These are phyloP conservation scores for Lentithecium fluviatile DNA, from an alignment of 495 filamentous ascomycete genomes.

Conservation along the genomic window DNA sequence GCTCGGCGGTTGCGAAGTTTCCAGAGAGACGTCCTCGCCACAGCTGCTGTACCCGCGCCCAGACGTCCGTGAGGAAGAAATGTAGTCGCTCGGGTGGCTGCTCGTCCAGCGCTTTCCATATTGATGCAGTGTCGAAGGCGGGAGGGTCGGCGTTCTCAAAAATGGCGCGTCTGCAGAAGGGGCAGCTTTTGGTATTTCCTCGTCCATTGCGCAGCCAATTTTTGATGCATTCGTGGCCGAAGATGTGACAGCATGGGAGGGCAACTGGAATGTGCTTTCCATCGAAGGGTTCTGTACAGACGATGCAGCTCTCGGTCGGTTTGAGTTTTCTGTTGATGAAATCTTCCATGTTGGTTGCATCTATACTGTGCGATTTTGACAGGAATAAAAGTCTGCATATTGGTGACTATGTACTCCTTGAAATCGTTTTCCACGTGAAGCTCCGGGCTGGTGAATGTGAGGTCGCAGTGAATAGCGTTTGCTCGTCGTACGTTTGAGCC, in stretches of 20 bases:
- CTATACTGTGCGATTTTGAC: too few species aligned
- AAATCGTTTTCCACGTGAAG: too few species aligned
- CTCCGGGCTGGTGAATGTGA: too few species aligned
- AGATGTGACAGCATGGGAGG: constrained; percentile 15
- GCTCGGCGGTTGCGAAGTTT: not conserved
- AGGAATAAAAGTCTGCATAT: too few species aligned
- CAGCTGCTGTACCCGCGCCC: not conserved
- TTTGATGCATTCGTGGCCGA: constrained; percentile 11
- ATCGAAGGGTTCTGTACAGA: constrained; percentile 8
- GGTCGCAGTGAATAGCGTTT: too few species aligned
- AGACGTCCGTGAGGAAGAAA: not conserved
- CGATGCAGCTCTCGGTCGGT: constrained; percentile 5
- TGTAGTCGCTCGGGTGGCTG: constrained; percentile 1
- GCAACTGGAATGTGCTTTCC: constrained; percentile 9
- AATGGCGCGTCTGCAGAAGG: constrained; percentile 4
- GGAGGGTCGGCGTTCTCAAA: not conserved
- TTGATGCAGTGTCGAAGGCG: not conserved
- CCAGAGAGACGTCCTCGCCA: not conserved
- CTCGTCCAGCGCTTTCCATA: constrained; percentile 13
- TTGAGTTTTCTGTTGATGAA: not conserved
- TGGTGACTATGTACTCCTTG: too few species aligned
- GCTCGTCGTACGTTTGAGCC: too few species aligned
- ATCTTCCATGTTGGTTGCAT: not conserved
- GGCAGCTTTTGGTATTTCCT: constrained; percentile 7
- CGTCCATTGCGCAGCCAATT: constrained; percentile 10